These are phyloP conservation scores for Cyberlindnera maritima DNA, from an alignment of 805 yeast genomes.

Conservation along the genomic window DNA sequence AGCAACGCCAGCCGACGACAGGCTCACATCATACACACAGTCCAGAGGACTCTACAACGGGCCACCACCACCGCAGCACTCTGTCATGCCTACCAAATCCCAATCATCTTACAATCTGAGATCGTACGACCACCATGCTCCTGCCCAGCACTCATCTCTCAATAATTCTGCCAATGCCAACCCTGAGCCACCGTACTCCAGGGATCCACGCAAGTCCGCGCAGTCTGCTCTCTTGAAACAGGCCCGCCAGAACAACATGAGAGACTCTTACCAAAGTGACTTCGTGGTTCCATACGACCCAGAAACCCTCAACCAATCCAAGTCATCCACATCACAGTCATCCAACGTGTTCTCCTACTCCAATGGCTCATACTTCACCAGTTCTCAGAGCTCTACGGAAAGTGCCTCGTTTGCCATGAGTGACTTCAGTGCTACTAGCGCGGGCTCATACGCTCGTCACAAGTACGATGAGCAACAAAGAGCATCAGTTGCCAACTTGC, in stretches of 20 bases:
- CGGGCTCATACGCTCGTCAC: conserved; percentile 81
- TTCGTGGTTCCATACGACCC: conserved; percentile 33
- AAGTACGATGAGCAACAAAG: conserved; percentile 42
- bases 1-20: conserved; percentile 4
- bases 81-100: conserved; percentile 21
- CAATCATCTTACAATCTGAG: conserved; percentile 22
- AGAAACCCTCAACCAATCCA: conserved; percentile 29
- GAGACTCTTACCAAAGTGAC: conserved; percentile 14
- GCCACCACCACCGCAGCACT: conserved; percentile 26
- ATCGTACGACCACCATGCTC: conserved; percentile 5
- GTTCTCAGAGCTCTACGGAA: conserved; percentile 42
- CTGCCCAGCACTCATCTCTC: neutral
- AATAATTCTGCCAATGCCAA: neutral
- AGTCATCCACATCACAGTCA: conserved; percentile 22
- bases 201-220: conserved; percentile 3
- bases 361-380: conserved; percentile 46
- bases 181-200: conserved; percentile 17
- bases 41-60: conserved; percentile 5
- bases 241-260: conserved; percentile 13
- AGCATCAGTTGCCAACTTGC: conserved; percentile 11
- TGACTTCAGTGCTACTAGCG: conserved; percentile 85
- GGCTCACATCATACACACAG: neutral
- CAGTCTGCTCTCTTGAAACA: conserved; percentile 13
- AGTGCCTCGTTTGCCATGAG: conserved; percentile 42
- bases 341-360: conserved; percentile 33